These are phyloP conservation scores for Chrysosporium queenslandicum DNA, from an alignment of 2,329 filamentous ascomycete genomes.

Conservation along the genomic window DNA sequence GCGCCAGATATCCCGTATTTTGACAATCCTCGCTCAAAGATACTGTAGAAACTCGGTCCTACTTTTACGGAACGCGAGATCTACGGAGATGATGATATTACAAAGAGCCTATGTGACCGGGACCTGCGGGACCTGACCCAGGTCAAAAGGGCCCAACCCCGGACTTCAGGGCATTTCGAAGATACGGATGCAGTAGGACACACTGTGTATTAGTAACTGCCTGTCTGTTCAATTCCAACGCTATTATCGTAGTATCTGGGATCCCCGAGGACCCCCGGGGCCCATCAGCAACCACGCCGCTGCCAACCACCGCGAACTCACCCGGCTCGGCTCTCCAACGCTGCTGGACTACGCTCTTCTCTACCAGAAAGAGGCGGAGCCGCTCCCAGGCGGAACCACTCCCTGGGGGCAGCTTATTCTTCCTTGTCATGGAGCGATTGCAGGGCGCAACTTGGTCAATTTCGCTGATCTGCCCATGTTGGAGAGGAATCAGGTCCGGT, in stretches of 20 bases:
- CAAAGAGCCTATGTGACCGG: neutral
- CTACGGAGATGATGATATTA: neutral
- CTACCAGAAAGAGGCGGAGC: too few species aligned
- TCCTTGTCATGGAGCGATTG: neutral
- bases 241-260: too few species aligned
- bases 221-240: too few species aligned
- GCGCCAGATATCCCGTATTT: neutral
- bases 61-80: neutral
- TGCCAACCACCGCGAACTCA: neutral
- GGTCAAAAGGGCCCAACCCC: neutral
- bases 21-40: neutral
- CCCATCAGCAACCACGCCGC: neutral
- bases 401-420: neutral
- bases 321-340: neutral
- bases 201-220: neutral
- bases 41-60: neutral
- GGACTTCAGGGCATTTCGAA: neutral
- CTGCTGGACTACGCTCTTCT: too few species aligned
- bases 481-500: neutral
- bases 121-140: neutral
- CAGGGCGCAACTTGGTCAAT: too few species aligned
- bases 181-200: neutral
- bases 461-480: neutral
- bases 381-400: too few species aligned
- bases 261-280: too few species aligned